Conservation (phyloP, 1,284 basidiomycete species). For the Vanrija sp. region DNA sequence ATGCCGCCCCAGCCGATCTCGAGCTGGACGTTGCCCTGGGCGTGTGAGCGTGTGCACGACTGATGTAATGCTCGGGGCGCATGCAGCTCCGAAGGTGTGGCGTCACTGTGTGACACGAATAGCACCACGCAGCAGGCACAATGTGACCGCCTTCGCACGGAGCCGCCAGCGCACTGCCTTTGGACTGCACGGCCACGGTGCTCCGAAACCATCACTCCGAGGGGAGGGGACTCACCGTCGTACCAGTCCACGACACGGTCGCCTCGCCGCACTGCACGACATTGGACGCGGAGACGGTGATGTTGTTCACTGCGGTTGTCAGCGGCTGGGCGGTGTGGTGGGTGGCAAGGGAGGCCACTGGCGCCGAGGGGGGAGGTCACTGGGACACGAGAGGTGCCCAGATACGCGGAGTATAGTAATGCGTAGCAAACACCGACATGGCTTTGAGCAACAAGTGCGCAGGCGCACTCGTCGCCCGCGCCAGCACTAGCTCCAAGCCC, state of each 20-base stretch:
- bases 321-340: background rate
- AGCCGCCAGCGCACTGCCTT: no score
- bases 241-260: conserved; percentile 40
- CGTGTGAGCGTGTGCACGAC: background rate
- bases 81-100: no score
- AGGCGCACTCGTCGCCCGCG: no score
- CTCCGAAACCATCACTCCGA: background rate
- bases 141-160: background rate
- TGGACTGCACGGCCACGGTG: no score
- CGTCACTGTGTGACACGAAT: background rate
- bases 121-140: background rate
- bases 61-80: no score
- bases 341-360: background rate
- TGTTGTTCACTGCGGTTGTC: conserved; percentile 29
- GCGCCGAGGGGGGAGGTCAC: background rate
- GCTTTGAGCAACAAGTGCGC: no score
- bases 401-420: no score
- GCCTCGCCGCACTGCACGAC: conserved; percentile 40
- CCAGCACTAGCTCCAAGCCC: no score
- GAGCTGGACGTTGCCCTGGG: conserved; percentile 33
- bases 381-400: no score
- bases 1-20: conserved; percentile 39
- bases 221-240: conserved; percentile 23
- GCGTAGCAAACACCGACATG: no score
- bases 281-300: conserved; percentile 31